A percentile compares a stretch with the other conserved stretches of the same genome.
phyloP scores from a whole-genome alignment of 1,284 basidiomycete genomes.

The Takashimella tepidaria region DNA sequence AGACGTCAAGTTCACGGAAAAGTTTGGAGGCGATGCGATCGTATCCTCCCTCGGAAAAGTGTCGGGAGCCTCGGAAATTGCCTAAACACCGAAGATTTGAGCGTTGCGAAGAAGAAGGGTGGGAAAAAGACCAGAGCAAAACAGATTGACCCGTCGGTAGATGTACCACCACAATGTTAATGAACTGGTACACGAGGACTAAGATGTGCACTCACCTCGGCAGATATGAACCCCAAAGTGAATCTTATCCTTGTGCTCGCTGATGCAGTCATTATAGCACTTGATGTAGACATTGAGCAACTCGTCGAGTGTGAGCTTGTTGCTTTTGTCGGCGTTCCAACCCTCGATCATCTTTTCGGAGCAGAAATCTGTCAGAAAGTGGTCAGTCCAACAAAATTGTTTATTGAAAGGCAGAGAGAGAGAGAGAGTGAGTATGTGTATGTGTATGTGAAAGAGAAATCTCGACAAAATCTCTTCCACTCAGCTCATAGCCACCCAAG shows the following conservation, averaged over 20 bases:
- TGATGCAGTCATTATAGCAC: conserved; percentile 63
- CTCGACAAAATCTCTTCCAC: too few species aligned
- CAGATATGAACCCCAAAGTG: conserved; percentile 68
- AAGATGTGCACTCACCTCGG: conserved; percentile 47
- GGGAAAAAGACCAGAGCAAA: not conserved
- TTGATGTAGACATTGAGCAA: conserved; percentile 65
- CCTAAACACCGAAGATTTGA: conserved; percentile 40
- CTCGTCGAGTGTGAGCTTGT: conserved; percentile 58
- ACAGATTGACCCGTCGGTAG: too few species aligned
- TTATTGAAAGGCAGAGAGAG: conserved; percentile 63
- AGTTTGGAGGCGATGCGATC: conserved; percentile 63
- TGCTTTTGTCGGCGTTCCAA: conserved; percentile 56
- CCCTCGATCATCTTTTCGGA: conserved; percentile 34
- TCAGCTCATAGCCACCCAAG: too few species aligned
- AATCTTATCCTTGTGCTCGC: conserved; percentile 60
- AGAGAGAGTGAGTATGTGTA: too few species aligned
- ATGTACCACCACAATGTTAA: too few species aligned
- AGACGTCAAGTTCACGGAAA: conserved; percentile 69
- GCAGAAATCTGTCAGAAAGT: conserved; percentile 21
- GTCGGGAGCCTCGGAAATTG: conserved; percentile 65
- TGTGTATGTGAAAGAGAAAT: too few species aligned
- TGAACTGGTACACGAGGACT: not conserved
- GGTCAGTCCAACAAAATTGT: conserved; percentile 39
- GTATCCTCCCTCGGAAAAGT: conserved; percentile 70
- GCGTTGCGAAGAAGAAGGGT: not conserved